These are phyloP conservation scores for Chrysanthemum makinoi DNA, from an alignment of 129 eudicot species.

Conservation along the genomic window DNA sequence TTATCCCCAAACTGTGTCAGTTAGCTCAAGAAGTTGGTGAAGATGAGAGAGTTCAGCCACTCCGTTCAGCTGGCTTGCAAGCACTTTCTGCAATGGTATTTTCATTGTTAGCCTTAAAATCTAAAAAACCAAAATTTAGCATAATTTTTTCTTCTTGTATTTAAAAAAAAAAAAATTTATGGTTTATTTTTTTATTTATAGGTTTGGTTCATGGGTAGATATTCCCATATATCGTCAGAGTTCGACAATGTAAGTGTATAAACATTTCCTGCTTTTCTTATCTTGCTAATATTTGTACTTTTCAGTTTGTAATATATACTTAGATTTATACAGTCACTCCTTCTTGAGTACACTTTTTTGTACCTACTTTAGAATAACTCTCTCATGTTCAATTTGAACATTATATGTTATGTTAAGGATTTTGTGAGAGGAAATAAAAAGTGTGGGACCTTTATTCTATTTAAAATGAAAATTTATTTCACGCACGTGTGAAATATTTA, in stretches of 20 bases:
- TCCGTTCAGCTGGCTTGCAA: constrained; percentile 80
- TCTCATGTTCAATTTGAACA: too few relatives aligned
- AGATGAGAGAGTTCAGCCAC: constrained; percentile 59
- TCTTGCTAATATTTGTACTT: constrained; percentile 2
- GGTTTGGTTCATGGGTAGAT: constrained; percentile 97
- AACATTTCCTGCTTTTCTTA: constrained; percentile 10
- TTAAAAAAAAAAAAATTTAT: not conserved
- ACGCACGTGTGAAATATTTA: not conserved
- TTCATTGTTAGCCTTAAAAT: constrained; percentile 9
- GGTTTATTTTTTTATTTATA: constrained; percentile 20
- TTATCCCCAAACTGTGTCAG: constrained; percentile 77
- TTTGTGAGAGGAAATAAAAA: not conserved
- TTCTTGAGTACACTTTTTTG: not conserved
- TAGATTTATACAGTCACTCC: not conserved
- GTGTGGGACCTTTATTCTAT: too few relatives aligned
- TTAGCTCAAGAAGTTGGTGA: constrained; percentile 97
- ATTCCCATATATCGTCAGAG: constrained; percentile 73
- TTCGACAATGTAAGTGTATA: constrained; percentile 83
- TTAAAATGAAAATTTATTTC: too few relatives aligned
- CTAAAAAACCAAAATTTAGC: not conserved
- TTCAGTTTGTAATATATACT: not conserved
- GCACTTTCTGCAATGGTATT: constrained; percentile 91
- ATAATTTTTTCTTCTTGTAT: not conserved
- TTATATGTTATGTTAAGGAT: too few relatives aligned
- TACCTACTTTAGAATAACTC: not conserved